Conservation (phyloP, 2,329 filamentous ascomycete species). For the Cercospora sp. region DNA sequence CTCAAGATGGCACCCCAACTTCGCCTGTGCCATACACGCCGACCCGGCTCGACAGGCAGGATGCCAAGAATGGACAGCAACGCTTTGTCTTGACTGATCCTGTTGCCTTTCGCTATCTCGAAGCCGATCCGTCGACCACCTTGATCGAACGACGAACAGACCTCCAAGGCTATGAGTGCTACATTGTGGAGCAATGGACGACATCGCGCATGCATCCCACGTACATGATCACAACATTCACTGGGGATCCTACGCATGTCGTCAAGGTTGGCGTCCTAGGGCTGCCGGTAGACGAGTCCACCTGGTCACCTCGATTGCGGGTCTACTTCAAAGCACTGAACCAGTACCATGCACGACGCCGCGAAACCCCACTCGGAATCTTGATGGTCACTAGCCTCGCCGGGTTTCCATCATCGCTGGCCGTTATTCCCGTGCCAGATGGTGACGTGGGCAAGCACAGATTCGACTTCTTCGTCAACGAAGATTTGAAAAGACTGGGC, state of each 20-base stretch:
- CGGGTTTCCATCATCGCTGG: slow-evolving; percentile 86
- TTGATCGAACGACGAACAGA: slow-evolving; percentile 70
- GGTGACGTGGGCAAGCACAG: slow-evolving; percentile 80
- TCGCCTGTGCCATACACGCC: slow-evolving; percentile 22
- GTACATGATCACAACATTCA: slow-evolving; percentile 89
- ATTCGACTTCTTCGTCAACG: slow-evolving; percentile 87
- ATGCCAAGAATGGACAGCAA: slow-evolving; percentile 47
- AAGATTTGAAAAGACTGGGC: slow-evolving; percentile 85
- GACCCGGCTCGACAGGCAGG: slow-evolving; percentile 7
- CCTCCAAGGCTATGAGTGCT: slow-evolving; percentile 84
- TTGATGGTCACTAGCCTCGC: slow-evolving; percentile 94
- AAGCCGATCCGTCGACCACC: slow-evolving; percentile 75
- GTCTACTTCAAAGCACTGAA: slow-evolving; percentile 85
- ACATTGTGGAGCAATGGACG: slow-evolving; percentile 96
- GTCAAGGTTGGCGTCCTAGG: slow-evolving; percentile 79
- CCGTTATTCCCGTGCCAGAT: slow-evolving; percentile 85
- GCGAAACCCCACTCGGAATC: slow-evolving; percentile 78
- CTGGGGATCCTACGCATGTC: slow-evolving; percentile 76
- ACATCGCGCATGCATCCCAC: slow-evolving; percentile 89
- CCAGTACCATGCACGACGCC: slow-evolving; percentile 79
- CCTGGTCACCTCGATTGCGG: slow-evolving; percentile 76
- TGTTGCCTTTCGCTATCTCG: slow-evolving; percentile 72
- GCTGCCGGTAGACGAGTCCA: slow-evolving; percentile 74
- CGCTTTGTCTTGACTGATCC: slow-evolving; percentile 66
- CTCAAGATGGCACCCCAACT: slow-evolving; percentile 13